phyloP scores from a whole-genome alignment of 176 grass and related monocot species.

The Eragrostis nindensis region DNA sequence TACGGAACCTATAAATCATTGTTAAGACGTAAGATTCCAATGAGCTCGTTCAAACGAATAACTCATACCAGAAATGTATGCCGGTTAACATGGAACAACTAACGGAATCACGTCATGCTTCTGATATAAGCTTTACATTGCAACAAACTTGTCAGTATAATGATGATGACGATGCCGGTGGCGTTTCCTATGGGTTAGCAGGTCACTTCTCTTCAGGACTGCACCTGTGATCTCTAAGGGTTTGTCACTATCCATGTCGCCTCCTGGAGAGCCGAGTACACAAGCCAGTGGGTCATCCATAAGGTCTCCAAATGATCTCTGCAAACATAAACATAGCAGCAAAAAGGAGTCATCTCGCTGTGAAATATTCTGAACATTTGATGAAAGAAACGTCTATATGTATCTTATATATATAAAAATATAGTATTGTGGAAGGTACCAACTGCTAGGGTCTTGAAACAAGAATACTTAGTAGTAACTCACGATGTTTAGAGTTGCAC shows the following conservation, averaged over 20 bases:
- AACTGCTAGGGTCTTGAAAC: slow-evolving; percentile 18
- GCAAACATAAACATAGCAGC: not conserved
- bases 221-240: slow-evolving; percentile 28
- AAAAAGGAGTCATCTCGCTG: slow-evolving; percentile 6
- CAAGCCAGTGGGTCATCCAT: slow-evolving; percentile 63
- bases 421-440: not conserved
- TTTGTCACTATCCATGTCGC: slow-evolving; percentile 34
- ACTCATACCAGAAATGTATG: not conserved
- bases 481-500: slow-evolving; percentile 32
- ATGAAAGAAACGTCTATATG: not conserved
- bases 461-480: slow-evolving; percentile 19
- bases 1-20: too few species aligned
- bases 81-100: not conserved
- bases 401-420: not conserved
- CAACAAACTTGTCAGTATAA: not conserved
- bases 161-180: not conserved
- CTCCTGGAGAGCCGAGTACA: slow-evolving; percentile 52
- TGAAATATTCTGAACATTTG: not conserved
- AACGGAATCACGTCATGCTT: not conserved
- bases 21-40: too few species aligned
- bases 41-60: not conserved
- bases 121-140: not conserved
- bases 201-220: not conserved
- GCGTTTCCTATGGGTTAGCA: not conserved
- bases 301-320: slow-evolving; percentile 36